Conservation (phyloP, 345 rosid species). For the Stellera chamaejasme region DNA sequence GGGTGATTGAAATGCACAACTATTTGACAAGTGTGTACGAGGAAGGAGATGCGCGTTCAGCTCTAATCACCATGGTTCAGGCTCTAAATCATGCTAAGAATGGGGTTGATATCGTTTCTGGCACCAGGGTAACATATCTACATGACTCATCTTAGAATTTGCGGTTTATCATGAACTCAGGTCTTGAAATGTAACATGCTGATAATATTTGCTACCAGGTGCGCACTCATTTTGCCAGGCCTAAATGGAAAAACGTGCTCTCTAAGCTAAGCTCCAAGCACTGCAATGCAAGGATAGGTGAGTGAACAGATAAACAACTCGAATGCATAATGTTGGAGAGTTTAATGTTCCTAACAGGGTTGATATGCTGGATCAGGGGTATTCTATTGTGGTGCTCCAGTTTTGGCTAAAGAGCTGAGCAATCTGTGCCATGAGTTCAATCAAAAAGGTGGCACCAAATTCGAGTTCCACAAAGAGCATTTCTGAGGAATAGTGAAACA, state of each 20-base stretch:
- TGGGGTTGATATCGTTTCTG: conserved; percentile 95
- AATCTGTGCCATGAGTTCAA: conserved; percentile 87
- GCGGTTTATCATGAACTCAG: not conserved
- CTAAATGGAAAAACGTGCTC: conserved; percentile 89
- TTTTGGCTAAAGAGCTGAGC: conserved; percentile 83
- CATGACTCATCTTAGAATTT: not conserved
- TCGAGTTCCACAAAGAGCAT: conserved; percentile 97
- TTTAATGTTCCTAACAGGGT: not conserved
- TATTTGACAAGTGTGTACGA: conserved; percentile 96
- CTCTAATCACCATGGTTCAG: conserved; percentile 98
- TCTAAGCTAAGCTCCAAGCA: conserved; percentile 87
- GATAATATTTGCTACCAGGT: conserved; percentile 33
- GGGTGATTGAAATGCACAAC: conserved; percentile 98
- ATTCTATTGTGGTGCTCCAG: conserved; percentile 95
- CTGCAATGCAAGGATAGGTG: conserved; percentile 81
- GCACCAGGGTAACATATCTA: conserved; percentile 57
- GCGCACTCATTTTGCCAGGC: conserved; percentile 94
- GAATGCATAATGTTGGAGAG: not conserved
- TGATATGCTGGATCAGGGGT: conserved; percentile 51
- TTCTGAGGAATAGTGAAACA: conserved; percentile 29
- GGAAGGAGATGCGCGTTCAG: conserved; percentile 99
- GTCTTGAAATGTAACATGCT: too few relatives aligned
- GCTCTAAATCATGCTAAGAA: conserved; percentile 97
- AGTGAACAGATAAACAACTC: not conserved
- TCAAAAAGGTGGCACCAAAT: conserved; percentile 88